Conservation (phyloP, 1,139 yeast genomes). For the Diutina scorzettiae region DNA sequence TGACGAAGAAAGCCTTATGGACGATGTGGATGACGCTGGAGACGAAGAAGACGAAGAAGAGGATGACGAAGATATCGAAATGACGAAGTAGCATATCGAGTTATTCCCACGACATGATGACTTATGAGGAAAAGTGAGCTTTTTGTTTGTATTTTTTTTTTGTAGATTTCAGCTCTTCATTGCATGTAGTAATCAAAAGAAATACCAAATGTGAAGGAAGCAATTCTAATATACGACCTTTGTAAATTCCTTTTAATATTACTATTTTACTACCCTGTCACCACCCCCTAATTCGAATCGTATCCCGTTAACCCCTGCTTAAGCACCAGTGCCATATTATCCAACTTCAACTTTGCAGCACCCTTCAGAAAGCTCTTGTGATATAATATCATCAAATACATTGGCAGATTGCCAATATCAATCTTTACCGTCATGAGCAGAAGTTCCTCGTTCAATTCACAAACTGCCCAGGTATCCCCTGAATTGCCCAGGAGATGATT, state of each 20-base stretch:
- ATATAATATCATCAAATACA: constrained; percentile 24
- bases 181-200: neutral
- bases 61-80: constrained; percentile 26
- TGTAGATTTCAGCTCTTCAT: too few species aligned
- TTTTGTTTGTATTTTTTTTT: neutral
- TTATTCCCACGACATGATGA: neutral
- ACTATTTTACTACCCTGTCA: too few species aligned
- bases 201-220: neutral
- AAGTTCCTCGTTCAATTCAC: constrained; percentile 22
- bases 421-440: constrained; percentile 18
- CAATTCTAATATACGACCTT: too few species aligned
- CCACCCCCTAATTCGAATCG: neutral
- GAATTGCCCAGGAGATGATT: constrained; percentile 18
- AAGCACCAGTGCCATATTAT: constrained; percentile 21
- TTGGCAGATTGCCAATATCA: constrained; percentile 8
- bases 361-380: constrained; percentile 23
- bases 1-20: constrained; percentile 45
- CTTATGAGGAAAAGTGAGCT: neutral
- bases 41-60: constrained; percentile 51
- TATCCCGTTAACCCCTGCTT: constrained; percentile 25
- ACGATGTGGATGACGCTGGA: constrained; percentile 41
- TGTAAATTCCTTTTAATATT: too few species aligned
- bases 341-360: constrained; percentile 32
- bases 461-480: constrained; percentile 18
- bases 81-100: constrained; percentile 12